Evolutionary conservation across 2,329 filamentous ascomycete genomes (phyloP).

Genomic region (Didymella pomorum): DNA sequence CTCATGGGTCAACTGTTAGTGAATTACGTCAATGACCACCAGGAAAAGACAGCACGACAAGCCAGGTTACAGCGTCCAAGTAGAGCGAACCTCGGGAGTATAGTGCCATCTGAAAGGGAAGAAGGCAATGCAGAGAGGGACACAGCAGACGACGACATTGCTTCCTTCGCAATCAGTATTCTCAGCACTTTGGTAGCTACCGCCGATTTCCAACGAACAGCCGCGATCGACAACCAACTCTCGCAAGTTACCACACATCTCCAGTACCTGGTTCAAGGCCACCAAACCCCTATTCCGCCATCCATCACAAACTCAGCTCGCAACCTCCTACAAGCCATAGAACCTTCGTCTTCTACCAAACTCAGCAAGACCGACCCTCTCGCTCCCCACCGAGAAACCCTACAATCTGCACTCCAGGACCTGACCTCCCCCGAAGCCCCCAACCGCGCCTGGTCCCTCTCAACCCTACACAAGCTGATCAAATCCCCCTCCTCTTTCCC

Average conservation of each 20-base stretch:
- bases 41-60: conserved; percentile 53
- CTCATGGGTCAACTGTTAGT: conserved; percentile 68
- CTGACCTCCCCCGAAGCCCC: conserved; percentile 48
- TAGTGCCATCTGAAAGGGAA: conserved; percentile 23
- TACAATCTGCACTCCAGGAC: conserved; percentile 37
- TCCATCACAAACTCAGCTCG: conserved; percentile 38
- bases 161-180: conserved; percentile 53
- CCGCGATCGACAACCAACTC: conserved; percentile 28
- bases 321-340: conserved; percentile 60
- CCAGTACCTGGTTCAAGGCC: conserved; percentile 32
- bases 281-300: conserved; percentile 22
- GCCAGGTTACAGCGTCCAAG: conserved; percentile 30
- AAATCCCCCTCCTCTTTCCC: conserved; percentile 58
- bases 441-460: conserved; percentile 49
- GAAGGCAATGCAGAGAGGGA: conserved; percentile 15
- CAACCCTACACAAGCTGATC: conserved; percentile 58
- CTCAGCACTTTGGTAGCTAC: conserved; percentile 49
- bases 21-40: conserved; percentile 52
- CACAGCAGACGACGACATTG: conserved; percentile 47
- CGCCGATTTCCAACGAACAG: conserved; percentile 44
- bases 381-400: conserved; percentile 52
- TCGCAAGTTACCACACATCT: conserved; percentile 28
- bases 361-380: conserved; percentile 52
- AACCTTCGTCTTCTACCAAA: conserved; percentile 60
- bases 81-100: conserved; percentile 36